Evolutionary conservation across 495 filamentous ascomycete genomes (phyloP), one percentile per base, ranked within the genome.

Genomic region (Penicillium flavigenum): DNA sequence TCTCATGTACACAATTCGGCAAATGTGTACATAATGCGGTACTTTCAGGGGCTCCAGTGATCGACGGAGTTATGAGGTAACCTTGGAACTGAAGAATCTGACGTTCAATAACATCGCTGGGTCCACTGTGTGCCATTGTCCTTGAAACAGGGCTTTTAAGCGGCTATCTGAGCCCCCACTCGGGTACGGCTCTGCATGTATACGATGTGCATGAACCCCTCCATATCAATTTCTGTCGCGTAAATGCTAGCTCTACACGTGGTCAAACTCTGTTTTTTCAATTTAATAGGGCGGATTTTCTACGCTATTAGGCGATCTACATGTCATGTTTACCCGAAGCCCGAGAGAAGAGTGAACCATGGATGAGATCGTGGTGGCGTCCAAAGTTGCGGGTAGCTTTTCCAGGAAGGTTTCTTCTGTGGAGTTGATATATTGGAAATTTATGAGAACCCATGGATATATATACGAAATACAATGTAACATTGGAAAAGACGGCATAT

Each of bases 271-370:
- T 47, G 14, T 27, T 9, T 3, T 29, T 49, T 20, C 47, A 22
- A 5, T 20, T 32, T n/a, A 51, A 31, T 42, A 39, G 24, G 36
- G 36, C 22, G 9, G 20, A 24, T 42, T 6, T 27, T 8, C 49
- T 8, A 42, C 49, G 14, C 49, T 51, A 51, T 51, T 38, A 36
- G 7, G 24, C 12, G 49, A 51, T 51, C 49, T 51, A 14, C 49
- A 42, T 51, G 36, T 27, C 36, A 29, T 8, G 29, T 32, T 32
- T 29, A 34, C 22, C 31, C 31, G 47, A 34, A 22, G 14, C 8
- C 14, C 14, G 49, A 22, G 12, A 38, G 39, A 39, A 6, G 8
- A 14, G 12, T 10, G 36, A 42, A 51, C 34, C 34, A 11, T 26
- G 48, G 48, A 14, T 51, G 32, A 38, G 41, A 20, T 29, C 19